These are phyloP conservation scores for Polytrichum formosum DNA, from an alignment of 225 moss, liverwort and hornwort genomes.

Conservation along the genomic window DNA sequence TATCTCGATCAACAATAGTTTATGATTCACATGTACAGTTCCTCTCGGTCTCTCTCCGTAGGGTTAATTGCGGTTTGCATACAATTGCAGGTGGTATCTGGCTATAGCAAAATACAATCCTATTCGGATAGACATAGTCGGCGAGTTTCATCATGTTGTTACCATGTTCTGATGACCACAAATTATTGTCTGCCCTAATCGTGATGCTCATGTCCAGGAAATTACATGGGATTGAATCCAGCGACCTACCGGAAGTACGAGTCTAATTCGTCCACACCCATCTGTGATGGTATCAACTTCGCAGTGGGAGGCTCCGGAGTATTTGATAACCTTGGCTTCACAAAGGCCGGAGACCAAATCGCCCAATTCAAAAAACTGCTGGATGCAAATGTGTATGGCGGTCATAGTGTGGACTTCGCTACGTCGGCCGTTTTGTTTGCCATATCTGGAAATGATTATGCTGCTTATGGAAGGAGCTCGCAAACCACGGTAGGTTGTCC, in stretches of 20 bases:
- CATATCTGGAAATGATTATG: slow-evolving; percentile 45
- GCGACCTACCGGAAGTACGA: slow-evolving; percentile 15
- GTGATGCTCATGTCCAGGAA: no score
- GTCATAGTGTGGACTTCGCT: background rate
- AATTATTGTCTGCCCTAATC: no score
- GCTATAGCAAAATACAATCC: no score
- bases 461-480: slow-evolving; percentile 10
- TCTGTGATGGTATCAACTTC: slow-evolving; percentile 41
- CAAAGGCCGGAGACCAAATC: slow-evolving; percentile 43
- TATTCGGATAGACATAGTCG: no score
- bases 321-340: slow-evolving; percentile 39
- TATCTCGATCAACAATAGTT: no score
- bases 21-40: no score
- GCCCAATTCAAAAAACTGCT: slow-evolving; percentile 32
- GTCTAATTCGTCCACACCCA: background rate
- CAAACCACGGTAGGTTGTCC: background rate
- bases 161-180: no score
- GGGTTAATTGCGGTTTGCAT: no score
- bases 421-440: slow-evolving; percentile 20
- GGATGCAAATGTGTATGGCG: slow-evolving; percentile 11
- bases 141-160: no score
- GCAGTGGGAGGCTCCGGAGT: slow-evolving; percentile 56
- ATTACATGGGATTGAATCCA: slow-evolving; percentile 25
- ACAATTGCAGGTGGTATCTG: no score
- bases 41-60: no score